A percentile compares a stretch with the other conserved stretches of the same genome.
Evolutionary conservation across 148 eudicot genomes (phyloP).

Genomic region (Rhododendron simsii): DNA sequence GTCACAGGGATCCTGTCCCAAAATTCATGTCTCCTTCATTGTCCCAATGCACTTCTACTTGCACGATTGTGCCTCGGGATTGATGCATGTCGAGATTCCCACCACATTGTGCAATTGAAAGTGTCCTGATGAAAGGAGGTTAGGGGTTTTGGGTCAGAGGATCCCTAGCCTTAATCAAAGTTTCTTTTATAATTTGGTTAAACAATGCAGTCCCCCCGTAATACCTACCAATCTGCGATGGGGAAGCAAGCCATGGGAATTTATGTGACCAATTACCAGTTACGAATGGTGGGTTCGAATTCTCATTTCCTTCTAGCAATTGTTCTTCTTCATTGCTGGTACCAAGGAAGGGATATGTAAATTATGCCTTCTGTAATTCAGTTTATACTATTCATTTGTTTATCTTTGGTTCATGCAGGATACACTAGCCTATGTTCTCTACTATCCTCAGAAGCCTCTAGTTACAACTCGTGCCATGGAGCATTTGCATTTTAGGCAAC

Average conservation of each 20-base stretch:
- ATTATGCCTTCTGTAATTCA: not conserved
- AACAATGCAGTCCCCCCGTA: conserved; percentile 80
- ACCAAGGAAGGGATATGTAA: not conserved
- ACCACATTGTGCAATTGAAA: not conserved
- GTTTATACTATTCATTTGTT: not conserved
- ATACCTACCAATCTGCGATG: conserved; percentile 98
- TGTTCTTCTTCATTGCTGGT: not conserved
- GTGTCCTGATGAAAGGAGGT: not conserved
- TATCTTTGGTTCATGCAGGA: conserved; percentile 37
- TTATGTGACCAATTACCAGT: conserved; percentile 90
- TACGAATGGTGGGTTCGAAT: conserved; percentile 51
- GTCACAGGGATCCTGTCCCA: not conserved
- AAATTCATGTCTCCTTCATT: conserved; percentile 9
- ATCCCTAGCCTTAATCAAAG: not conserved
- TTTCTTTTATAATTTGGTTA: not conserved
- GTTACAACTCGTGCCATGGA: conserved; percentile 99
- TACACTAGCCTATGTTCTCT: conserved; percentile 89
- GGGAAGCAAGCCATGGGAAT: conserved; percentile 99
- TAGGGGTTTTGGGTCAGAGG: not conserved
- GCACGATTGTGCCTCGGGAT: not conserved
- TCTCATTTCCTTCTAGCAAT: not conserved
- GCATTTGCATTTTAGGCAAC: conserved; percentile 92
- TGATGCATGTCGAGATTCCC: not conserved
- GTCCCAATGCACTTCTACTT: not conserved
- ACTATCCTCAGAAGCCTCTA: conserved; percentile 96